Base-by-base conservation (phyloP, 805 yeast genomes). In the Saccharomycopsis olivae region DNA sequence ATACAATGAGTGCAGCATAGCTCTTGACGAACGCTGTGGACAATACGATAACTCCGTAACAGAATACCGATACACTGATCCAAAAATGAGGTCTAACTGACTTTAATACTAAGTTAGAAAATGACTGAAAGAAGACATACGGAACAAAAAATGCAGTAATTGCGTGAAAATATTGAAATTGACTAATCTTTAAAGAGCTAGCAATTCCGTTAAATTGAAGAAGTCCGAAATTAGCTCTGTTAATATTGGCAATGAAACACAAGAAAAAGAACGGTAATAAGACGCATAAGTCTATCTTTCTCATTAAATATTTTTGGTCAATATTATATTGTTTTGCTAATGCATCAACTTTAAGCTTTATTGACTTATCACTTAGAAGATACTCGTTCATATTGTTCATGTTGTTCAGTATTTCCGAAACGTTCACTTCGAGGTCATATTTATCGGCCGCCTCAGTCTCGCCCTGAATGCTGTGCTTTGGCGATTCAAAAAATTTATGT, bases 171-270 rank as follows among this genome's bases (percentile, higher is more conserved):
- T 67, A 78, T 51, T 80, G 78, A 47, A 66, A 65, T 4, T 80
- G 78, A 1, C 57, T 54, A 34, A 81, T 62, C n/a, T 64, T 51
- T 32, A 81, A 56, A 39, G 74, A 78, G 1, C 51, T 56, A 16
- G 65, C 61, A 59, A 81, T 60, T 8, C 84, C 84, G 51, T 78
- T 78, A 39, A 75, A 64, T 46, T 72, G 71, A 11, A 88, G 87
- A 54, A 80, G 78, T 27, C 85, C 74, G 43, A 81, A 76, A 53
- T 80, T 80, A 38, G 79, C 84, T 55, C 88, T 65, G 53, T 81
- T 87, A 53, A 81, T 60, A 51, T 80, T 80, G 1, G 86, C 78
- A 49, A 80, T 63, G 52, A 81, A 69, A 51, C 79, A 80, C 27
- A 81, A 61, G 27, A 78, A 54, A 53, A 83, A 75, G 49, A 80